Evolutionary conservation across 257 asterid genomes (phyloP), one percentile per base, ranked within the genome.

Genomic region (Paulownia fortunei): DNA sequence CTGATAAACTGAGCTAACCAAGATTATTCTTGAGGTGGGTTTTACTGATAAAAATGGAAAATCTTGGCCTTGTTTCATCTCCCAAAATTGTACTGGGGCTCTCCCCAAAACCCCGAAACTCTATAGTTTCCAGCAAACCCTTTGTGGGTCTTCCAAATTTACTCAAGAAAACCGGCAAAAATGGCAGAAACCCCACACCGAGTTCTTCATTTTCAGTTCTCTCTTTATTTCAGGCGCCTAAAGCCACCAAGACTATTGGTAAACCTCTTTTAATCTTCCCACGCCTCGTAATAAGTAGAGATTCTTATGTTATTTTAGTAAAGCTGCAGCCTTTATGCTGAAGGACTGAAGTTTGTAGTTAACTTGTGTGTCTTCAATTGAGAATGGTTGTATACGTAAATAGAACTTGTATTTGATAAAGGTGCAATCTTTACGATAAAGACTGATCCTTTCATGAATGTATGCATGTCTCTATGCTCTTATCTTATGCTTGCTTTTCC

Each of bases 31-130:
- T 27, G 32, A 49, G 59, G 39, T 26, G 41, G 32, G 5, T 61
- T 73, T 56, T 18, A 10, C 65, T 5, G 36, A 61, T 37, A 13
- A 69, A 60, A 61, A 93, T 94, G 98, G 97, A 94, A 84, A 92
- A 76, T 74, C 73, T 89, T 42, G 81, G 90, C 79, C 69, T 92
- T 24, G 88, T 85, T 74, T 92, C 92, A 68, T 90, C 97, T n/a
- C 15, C 90, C 46, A 90, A 90, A 85, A 73, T 87, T 76, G 87
- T 89, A 12, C 64, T 92, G 67, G 97, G 97, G 58, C 51, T 87
- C 32, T 83, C 89, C 26, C 85, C 87, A 60, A 88, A 84, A 79
- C 91, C 88, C 47, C 78, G 69, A 79, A 82, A 69, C 80, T 80
- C 92, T 47, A 52, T 89, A 0, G 63, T 84, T 78, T 83, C 87